Conservation (phyloP, 2,329 filamentous ascomycete species). For the Fusarium sp. region DNA sequence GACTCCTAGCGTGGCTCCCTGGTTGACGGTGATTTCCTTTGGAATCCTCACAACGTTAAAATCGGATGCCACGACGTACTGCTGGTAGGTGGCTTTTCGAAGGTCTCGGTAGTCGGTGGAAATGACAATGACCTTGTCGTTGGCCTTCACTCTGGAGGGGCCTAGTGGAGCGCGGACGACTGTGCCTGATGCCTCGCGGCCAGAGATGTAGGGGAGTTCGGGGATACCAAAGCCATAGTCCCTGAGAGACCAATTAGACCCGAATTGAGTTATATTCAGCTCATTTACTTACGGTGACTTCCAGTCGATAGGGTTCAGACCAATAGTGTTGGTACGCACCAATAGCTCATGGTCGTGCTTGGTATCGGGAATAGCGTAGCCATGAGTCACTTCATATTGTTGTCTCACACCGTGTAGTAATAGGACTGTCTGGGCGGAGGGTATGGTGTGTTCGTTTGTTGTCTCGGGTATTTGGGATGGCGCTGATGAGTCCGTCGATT, state of each 20-base stretch:
- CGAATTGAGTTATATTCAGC: neutral
- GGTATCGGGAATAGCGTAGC: constrained; percentile 58
- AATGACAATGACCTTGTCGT: constrained; percentile 72
- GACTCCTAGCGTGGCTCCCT: constrained; percentile 74
- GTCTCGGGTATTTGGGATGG: constrained; percentile 18
- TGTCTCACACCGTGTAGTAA: constrained; percentile 63
- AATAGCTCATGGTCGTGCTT: constrained; percentile 63
- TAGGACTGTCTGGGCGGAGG: constrained; percentile 58
- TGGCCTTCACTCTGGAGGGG: constrained; percentile 63
- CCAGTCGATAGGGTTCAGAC: constrained; percentile 83
- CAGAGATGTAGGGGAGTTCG: constrained; percentile 74
- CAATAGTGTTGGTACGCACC: constrained; percentile 73
- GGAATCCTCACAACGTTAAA: constrained; percentile 76
- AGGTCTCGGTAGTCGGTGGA: constrained; percentile 81
- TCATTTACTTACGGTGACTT: constrained; percentile 72
- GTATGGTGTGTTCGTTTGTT: constrained; percentile 10
- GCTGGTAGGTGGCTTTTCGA: constrained; percentile 78
- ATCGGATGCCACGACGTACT: constrained; percentile 73
- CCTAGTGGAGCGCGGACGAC: constrained; percentile 60
- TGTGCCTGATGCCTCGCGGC: constrained; percentile 75
- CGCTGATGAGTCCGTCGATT: neutral
- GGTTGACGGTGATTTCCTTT: constrained; percentile 60
- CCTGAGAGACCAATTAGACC: constrained; percentile 50
- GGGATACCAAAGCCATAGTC: constrained; percentile 80
- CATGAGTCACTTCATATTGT: constrained; percentile 59